Conservation (phyloP, 768 basidiomycete genomes). For the Pleurotus salmoneostramineus region DNA sequence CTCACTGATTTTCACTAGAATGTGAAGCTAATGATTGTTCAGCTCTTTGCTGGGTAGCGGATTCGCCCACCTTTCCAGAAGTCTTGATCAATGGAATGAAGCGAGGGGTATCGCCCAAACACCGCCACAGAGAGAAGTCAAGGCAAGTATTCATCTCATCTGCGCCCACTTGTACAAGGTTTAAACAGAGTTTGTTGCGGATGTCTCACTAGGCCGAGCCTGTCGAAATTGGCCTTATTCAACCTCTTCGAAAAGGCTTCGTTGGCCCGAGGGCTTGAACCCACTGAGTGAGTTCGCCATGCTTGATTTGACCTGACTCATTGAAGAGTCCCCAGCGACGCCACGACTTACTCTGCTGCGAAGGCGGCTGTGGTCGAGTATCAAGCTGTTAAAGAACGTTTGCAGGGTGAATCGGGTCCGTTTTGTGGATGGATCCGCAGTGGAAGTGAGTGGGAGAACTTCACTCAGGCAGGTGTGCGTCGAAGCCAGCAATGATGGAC, state of each 20-base stretch:
- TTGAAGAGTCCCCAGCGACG: slow-evolving; percentile 10
- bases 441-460: slow-evolving; percentile 50
- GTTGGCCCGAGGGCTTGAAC: slow-evolving; percentile 10
- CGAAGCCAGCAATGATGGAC: background rate
- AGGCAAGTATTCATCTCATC: slow-evolving; percentile 35
- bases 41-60: slow-evolving; percentile 74
- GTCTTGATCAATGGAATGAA: slow-evolving; percentile 77
- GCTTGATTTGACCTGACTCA: background rate
- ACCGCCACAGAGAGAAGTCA: slow-evolving; percentile 57
- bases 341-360: slow-evolving; percentile 37
- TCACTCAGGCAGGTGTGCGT: slow-evolving; percentile 18
- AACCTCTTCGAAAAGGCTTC: slow-evolving; percentile 32
- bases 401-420: slow-evolving; percentile 39
- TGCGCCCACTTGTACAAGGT: background rate
- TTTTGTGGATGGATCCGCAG: slow-evolving; percentile 65
- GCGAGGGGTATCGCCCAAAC: slow-evolving; percentile 72
- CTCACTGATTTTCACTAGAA: background rate
- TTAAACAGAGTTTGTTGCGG: background rate
- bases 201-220: slow-evolving; percentile 35
- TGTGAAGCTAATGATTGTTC: background rate
- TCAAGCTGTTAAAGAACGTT: slow-evolving; percentile 43
- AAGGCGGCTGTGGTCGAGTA: slow-evolving; percentile 44
- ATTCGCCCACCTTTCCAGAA: slow-evolving; percentile 43
- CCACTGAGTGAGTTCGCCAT: slow-evolving; percentile 12
- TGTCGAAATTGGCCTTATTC: slow-evolving; percentile 54